These are phyloP conservation scores for Ceratobasidium sp. DNA, from an alignment of 1,284 basidiomycete species.

Conservation along the genomic window DNA sequence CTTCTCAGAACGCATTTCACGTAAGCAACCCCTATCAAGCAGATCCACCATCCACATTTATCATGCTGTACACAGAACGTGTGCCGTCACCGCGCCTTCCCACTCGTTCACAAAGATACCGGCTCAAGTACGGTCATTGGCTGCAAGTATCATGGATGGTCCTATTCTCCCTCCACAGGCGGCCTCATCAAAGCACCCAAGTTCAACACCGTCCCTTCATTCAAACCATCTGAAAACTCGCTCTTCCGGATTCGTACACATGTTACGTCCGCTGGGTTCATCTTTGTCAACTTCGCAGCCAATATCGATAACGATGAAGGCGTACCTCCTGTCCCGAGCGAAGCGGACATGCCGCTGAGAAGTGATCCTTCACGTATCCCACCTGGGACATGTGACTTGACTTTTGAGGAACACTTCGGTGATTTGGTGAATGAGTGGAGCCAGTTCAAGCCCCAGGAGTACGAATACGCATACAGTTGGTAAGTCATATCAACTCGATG, in stretches of 20 bases:
- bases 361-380: conserved; percentile 37
- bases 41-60: not conserved
- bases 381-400: conserved; percentile 43
- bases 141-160: conserved; percentile 55
- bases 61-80: conserved; percentile 48
- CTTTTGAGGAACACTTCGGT: conserved; percentile 53
- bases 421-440: conserved; percentile 45
- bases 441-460: conserved; percentile 46
- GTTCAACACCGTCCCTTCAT: conserved; percentile 52
- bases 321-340: conserved; percentile 31
- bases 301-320: conserved; percentile 41
- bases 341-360: conserved; percentile 37
- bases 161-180: conserved; percentile 52
- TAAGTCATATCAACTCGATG: too few species aligned
- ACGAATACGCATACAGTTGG: conserved; percentile 50
- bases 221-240: conserved; percentile 53
- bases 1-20: conserved; percentile 45
- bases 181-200: conserved; percentile 54
- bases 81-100: conserved; percentile 54
- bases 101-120: conserved; percentile 52
- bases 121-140: conserved; percentile 52
- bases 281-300: conserved; percentile 54
- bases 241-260: conserved; percentile 54
- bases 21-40: not conserved
- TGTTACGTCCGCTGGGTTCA: conserved; percentile 52